Evolutionary conservation across 1,284 basidiomycete species (phyloP), one percentile per base, ranked within the genome.

Genomic region (Schizopora paradoxa): DNA sequence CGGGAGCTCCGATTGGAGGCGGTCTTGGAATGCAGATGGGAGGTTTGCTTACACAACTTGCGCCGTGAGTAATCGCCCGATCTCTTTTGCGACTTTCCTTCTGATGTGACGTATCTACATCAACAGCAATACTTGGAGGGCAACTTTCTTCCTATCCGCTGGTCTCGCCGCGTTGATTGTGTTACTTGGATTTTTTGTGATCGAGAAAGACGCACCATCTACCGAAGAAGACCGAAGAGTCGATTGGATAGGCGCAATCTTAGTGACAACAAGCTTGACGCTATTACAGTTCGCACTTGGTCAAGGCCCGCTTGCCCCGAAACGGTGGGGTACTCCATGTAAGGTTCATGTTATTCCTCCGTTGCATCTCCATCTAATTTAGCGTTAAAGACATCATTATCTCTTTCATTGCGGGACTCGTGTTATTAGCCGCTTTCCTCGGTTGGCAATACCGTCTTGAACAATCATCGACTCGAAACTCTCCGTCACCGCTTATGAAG

Each of bases 271-370:
- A 0, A 77, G 76, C 0, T 62, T 81, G 14, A 67, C 76, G 1
- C 64, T 81, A 10, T 59, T 82, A 41, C 68, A 70, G 11, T 79
- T 80, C 49, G 67, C 69, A 5, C 65, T 81, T 1, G 80, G 82
- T 39, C 80, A 89, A 56, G 90, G 84, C 1, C 74, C 77, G 33
- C 65, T 74, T 6, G 86, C 84, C 0, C 73, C 81, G 0, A 52
- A 80, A 7, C 74, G 79, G n/a, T 93, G 89, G 88, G 67, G 62
- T 41, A 88, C 86, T 0, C 66, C 73, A 7, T 89, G 86, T 89
- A 58, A 53, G 86, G 66, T 22, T 32, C 26, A 10, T 19, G 41
- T 42, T 27, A 31, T 31, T 31, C 28, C 8, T 10, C 16, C 6
- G 44, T 19, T 18, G 21, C 6, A 29, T 6, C 10, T 5, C 38